Conservation (phyloP, 257 asterid species). For the Ehretia macrophylla region DNA sequence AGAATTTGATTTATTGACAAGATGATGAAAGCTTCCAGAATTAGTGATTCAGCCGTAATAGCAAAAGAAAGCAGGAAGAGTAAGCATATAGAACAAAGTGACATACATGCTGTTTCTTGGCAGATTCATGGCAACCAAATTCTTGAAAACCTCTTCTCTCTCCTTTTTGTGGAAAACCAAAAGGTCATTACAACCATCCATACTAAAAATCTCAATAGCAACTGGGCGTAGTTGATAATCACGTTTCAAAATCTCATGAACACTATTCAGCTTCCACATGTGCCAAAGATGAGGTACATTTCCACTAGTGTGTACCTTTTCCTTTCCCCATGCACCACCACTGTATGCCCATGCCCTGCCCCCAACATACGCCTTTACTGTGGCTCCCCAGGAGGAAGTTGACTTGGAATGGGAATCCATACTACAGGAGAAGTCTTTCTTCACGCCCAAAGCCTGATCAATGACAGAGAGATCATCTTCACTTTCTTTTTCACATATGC, state of each 20-base stretch:
- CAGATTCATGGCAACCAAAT: slow-evolving; percentile 93
- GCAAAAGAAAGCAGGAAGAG: not conserved
- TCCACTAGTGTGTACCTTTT: slow-evolving; percentile 66
- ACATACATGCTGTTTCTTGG: slow-evolving; percentile 99
- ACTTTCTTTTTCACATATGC: slow-evolving; percentile 87
- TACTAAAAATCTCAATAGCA: slow-evolving; percentile 96
- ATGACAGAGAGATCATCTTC: slow-evolving; percentile 93
- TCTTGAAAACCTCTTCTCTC: slow-evolving; percentile 91
- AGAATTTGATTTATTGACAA: not conserved
- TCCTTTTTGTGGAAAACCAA: slow-evolving; percentile 96
- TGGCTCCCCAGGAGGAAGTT: slow-evolving; percentile 79
- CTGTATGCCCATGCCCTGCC: slow-evolving; percentile 99
- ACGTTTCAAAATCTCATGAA: slow-evolving; percentile 95
- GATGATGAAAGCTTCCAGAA: not conserved
- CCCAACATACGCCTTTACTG: slow-evolving; percentile 65
- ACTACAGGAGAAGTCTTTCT: slow-evolving; percentile 79
- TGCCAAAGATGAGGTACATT: slow-evolving; percentile 95
- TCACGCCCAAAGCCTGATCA: slow-evolving; percentile 96
- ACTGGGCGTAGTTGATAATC: slow-evolving; percentile 99
- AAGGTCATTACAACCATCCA: slow-evolving; percentile 99
- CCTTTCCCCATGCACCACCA: slow-evolving; percentile 99
- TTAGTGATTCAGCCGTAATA: not conserved
- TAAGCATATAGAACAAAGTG: slow-evolving; percentile 3
- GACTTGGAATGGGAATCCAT: slow-evolving; percentile 87
- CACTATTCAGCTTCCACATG: slow-evolving; percentile 98